Base-by-base conservation (phyloP, 768 basidiomycete species). In the Tricholoma sp. region DNA sequence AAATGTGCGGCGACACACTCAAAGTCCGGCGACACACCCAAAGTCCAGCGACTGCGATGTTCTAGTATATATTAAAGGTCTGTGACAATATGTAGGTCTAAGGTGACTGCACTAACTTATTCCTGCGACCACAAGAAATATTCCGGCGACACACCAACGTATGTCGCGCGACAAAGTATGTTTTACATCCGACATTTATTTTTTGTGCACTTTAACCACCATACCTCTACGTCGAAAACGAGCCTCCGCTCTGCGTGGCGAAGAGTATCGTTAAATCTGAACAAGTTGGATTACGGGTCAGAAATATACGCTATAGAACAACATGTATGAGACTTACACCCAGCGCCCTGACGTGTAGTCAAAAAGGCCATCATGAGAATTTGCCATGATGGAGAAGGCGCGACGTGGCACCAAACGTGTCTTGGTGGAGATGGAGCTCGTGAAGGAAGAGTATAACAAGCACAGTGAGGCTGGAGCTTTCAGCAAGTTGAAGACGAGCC, bases 231-330 rank as follows among this genome's bases (percentile, higher is more conserved):
- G 16, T 39, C 47, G n/a, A 57, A 52, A 12, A 61, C 68, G 55
- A 34, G 71, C 53, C 64, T 76, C 54, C 76, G 79, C 69, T 83
- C 79, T 69, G 59, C 64, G 60, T 62, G 78, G 64, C 77, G 79
- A 73, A 79, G 77, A 57, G 50, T 71, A 57, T 77, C 66, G 67
- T 79, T 78, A 63, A 69, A 41, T 55, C 76, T 77, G 66, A 67
- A 69, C 39, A 61, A 45, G 52, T 57, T 41, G 54, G 58, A 69
- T 60, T 59, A 69, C 43, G 59, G 60, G 52, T 72, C 61, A 69
- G 68, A 69, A 27, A 64, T 63, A 66, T 62, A 66, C 57, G 43
- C 46, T 14, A 59, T 31, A 63, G 63, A 63, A 67, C 52, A 67
- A 64, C 10, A 67, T 66, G 67, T 64, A 67, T 59, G 59, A 68